Conservation (phyloP, 352 stramenopile genomes). For the Globisporangium abappressorium region DNA sequence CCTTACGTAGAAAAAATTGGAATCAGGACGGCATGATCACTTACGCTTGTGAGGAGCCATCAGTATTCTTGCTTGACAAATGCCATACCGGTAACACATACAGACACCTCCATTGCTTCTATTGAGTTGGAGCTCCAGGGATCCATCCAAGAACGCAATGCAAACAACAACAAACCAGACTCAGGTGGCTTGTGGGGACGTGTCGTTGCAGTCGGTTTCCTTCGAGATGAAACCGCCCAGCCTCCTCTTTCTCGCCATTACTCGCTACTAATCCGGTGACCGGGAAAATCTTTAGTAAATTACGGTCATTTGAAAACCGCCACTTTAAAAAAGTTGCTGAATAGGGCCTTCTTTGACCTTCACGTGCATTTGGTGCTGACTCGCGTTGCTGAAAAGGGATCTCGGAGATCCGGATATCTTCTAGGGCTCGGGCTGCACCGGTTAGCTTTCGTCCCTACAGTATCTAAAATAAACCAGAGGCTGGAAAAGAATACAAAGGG, state of each 20-base stretch:
- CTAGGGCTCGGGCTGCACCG: neutral
- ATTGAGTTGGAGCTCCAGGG: neutral
- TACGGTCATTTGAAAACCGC: neutral
- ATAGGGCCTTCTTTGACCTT: neutral
- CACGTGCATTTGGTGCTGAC: neutral
- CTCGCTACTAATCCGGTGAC: neutral
- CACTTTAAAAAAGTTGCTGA: neutral
- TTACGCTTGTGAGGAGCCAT: neutral
- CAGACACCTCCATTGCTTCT: neutral
- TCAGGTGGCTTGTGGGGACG: neutral
- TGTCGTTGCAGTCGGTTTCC: neutral
- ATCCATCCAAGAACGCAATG: neutral
- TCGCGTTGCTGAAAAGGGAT: neutral
- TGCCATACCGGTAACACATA: neutral
- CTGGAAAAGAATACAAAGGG: neutral
- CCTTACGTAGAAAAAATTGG: neutral
- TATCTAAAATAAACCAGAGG: slow-evolving; percentile 1
- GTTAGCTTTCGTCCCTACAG: neutral
- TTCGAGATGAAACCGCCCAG: neutral
- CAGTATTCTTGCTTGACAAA: neutral
- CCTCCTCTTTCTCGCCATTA: neutral
- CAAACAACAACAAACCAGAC: neutral
- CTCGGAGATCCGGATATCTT: neutral
- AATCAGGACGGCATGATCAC: neutral
- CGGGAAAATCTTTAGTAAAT: neutral